A percentile compares a stretch with the other conserved stretches of the same genome.
These are phyloP conservation scores for Chrysoporthe cubensis DNA, from an alignment of 2,329 filamentous ascomycete species.

Conservation along the genomic window DNA sequence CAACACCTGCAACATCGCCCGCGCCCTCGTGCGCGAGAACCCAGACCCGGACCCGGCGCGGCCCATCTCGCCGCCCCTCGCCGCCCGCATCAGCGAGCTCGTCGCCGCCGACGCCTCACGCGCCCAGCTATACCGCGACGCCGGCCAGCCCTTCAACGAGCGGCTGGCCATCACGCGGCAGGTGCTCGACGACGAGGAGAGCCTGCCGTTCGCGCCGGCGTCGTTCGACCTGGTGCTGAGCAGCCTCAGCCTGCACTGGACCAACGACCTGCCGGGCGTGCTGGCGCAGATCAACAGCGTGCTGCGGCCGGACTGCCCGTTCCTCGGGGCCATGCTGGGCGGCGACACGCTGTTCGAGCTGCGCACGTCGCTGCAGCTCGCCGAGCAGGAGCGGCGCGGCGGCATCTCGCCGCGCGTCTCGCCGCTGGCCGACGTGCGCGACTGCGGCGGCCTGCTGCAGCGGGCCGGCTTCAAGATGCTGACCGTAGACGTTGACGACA, in stretches of 20 bases:
- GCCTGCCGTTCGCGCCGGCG: conserved; percentile 72
- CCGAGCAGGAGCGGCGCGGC: conserved; percentile 87
- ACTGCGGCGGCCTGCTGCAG: conserved; percentile 85
- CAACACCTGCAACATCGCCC: conserved; percentile 92
- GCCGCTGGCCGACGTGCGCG: conserved; percentile 87
- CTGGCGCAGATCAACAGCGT: conserved; percentile 83
- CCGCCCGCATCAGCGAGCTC: conserved; percentile 72
- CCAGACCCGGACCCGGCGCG: conserved; percentile 62
- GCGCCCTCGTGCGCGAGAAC: conserved; percentile 73
- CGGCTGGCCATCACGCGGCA: conserved; percentile 70
- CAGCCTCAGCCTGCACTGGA: conserved; percentile 91
- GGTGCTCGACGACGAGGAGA: conserved; percentile 74
- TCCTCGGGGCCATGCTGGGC: conserved; percentile 95
- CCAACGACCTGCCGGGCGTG: conserved; percentile 90
- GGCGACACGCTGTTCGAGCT: conserved; percentile 94
- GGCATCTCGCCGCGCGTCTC: conserved; percentile 90
- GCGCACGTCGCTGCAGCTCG: conserved; percentile 88
- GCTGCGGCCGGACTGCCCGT: conserved; percentile 87
- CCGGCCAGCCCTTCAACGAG: conserved; percentile 73
- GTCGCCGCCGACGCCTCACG: conserved; percentile 82
- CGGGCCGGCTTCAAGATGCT: conserved; percentile 92
- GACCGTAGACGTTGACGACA: conserved; percentile 96
- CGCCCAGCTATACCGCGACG: conserved; percentile 79
- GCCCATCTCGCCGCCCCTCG: conserved; percentile 67
- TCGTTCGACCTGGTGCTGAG: conserved; percentile 90